A percentile compares a stretch with the other conserved stretches of the same genome.
These are phyloP conservation scores for Allantophomopsis lycopodina DNA, from an alignment of 2,329 filamentous ascomycete species.

Conservation along the genomic window DNA sequence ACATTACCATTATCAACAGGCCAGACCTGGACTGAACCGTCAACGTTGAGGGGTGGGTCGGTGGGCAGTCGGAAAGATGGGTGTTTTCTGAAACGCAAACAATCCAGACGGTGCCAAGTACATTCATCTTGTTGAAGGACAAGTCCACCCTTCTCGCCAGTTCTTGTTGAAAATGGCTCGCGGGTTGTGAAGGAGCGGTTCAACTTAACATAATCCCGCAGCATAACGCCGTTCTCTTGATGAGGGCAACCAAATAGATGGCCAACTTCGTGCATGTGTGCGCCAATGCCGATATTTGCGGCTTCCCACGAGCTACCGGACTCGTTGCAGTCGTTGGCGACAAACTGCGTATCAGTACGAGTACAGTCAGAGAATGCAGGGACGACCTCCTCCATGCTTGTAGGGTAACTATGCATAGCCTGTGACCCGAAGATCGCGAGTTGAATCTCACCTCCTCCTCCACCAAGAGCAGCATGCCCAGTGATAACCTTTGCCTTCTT, in stretches of 20 bases:
- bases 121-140: constrained; percentile 73
- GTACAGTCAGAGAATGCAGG: constrained; percentile 86
- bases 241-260: constrained; percentile 85
- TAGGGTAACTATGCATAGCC: constrained; percentile 80
- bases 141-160: constrained; percentile 66
- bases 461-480: constrained; percentile 77
- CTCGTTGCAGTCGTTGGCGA: constrained; percentile 79
- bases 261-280: constrained; percentile 81
- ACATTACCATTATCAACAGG: constrained; percentile 66
- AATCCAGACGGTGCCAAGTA: constrained; percentile 80
- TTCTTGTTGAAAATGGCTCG: constrained; percentile 79
- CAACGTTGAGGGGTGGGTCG: constrained; percentile 48
- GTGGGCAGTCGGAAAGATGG: constrained; percentile 78
- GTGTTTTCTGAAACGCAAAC: constrained; percentile 77
- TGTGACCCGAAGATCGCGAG: constrained; percentile 89
- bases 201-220: constrained; percentile 71
- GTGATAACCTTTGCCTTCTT: constrained; percentile 52
- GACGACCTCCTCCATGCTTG: constrained; percentile 78
- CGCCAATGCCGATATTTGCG: constrained; percentile 87
- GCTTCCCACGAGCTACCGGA: constrained; percentile 89
- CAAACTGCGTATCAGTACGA: constrained; percentile 63
- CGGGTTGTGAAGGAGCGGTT: constrained; percentile 72
- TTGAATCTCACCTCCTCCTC: constrained; percentile 57
- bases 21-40: constrained; percentile 77
- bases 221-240: constrained; percentile 85